Conservation (phyloP, 1,284 basidiomycete species). For the Rhodotorula sp. region DNA sequence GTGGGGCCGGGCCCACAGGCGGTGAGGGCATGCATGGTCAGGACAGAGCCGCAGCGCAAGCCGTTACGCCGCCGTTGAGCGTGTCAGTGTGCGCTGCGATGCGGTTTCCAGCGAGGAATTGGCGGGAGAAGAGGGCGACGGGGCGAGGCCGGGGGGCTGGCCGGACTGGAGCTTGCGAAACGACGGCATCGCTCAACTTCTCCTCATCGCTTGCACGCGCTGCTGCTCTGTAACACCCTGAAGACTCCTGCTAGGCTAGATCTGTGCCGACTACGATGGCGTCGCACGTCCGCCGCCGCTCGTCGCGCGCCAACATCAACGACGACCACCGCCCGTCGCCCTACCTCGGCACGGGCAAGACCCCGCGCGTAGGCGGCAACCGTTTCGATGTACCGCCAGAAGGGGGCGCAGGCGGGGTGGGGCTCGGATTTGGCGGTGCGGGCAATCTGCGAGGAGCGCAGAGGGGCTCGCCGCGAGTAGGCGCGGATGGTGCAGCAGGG, state of each 20-base stretch:
- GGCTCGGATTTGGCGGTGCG: background rate
- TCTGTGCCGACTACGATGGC: background rate
- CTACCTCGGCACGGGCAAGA: background rate
- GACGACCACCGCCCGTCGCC: conserved; percentile 5
- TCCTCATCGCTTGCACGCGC: background rate
- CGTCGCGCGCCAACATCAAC: background rate
- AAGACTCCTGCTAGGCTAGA: background rate
- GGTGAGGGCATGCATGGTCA: background rate
- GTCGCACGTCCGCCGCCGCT: conserved; percentile 6
- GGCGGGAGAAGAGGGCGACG: background rate
- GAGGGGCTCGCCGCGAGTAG: no score
- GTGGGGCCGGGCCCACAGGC: background rate
- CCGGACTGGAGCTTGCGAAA: no score
- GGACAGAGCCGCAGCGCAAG: no score
- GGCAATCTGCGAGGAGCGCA: background rate
- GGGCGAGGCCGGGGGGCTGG: background rate
- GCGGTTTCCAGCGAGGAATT: background rate
- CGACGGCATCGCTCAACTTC: background rate
- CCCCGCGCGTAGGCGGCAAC: background rate
- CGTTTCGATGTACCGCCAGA: background rate
- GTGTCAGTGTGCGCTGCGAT: background rate
- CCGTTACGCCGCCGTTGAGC: background rate
- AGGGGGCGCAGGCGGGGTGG: background rate
- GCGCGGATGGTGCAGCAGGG: no score
- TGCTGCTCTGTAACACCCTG: background rate